phyloP scores from a whole-genome alignment of 768 basidiomycete species.

The Calocybe indica region DNA sequence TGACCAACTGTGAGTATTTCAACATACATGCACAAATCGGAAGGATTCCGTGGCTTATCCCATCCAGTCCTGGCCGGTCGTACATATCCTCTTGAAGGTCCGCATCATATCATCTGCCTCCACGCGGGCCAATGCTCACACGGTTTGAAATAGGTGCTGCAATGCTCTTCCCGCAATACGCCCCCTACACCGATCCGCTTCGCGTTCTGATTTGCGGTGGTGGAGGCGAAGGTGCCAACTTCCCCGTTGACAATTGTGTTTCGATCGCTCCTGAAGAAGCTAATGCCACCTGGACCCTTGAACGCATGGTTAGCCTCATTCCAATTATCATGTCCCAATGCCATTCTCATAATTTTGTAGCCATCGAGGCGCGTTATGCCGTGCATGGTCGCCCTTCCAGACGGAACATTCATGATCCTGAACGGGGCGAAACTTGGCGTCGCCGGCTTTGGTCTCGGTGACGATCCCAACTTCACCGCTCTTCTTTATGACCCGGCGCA shows the following conservation, averaged over 20 bases:
- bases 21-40: not conserved
- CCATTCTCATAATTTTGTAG: constrained; percentile 23
- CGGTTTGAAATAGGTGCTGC: constrained; percentile 34
- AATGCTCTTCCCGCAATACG: constrained; percentile 60
- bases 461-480: constrained; percentile 56
- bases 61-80: constrained; percentile 56
- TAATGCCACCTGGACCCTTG: constrained; percentile 62
- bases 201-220: constrained; percentile 72
- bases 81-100: constrained; percentile 69
- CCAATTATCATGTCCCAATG: not conserved
- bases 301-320: constrained; percentile 61
- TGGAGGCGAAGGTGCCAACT: constrained; percentile 49
- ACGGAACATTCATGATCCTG: constrained; percentile 71
- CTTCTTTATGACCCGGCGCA: constrained; percentile 65
- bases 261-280: constrained; percentile 57
- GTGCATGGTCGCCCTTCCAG: constrained; percentile 66
- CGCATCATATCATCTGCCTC: not conserved
- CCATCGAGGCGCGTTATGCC: constrained; percentile 73
- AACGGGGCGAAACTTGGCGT: constrained; percentile 69
- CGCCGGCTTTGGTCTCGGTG: constrained; percentile 69
- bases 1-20: constrained; percentile 47
- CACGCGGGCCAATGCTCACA: not conserved
- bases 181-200: constrained; percentile 73
- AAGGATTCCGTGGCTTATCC: constrained; percentile 1
- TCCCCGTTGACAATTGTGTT: constrained; percentile 64